These are phyloP conservation scores for Escallonia herrerae DNA, from an alignment of 129 eudicot species.

Conservation along the genomic window DNA sequence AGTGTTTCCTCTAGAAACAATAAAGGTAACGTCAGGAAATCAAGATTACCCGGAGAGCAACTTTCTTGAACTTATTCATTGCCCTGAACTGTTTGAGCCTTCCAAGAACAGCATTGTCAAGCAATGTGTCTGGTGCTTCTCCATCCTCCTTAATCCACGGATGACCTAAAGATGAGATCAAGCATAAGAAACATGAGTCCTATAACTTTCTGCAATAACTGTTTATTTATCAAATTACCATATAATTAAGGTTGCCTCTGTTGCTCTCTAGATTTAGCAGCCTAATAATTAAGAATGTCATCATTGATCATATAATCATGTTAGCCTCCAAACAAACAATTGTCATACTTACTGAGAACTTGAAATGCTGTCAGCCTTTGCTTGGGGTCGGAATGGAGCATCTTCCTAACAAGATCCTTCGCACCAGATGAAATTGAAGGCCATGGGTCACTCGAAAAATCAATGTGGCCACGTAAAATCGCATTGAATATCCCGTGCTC, in stretches of 20 bases:
- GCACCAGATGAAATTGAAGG: conserved; percentile 65
- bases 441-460: conserved; percentile 74
- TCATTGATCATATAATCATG: too few species aligned
- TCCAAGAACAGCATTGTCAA: conserved; percentile 77
- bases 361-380: conserved; percentile 72
- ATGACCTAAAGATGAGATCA: conserved; percentile 40
- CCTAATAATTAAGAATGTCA: too few species aligned
- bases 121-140: conserved; percentile 84
- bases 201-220: not conserved
- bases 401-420: conserved; percentile 72
- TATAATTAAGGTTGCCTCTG: too few species aligned
- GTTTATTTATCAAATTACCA: not conserved
- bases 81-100: conserved; percentile 86
- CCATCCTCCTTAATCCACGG: conserved; percentile 95
- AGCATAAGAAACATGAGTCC: not conserved
- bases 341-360: conserved; percentile 61
- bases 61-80: conserved; percentile 84
- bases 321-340: not conserved
- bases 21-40: not conserved
- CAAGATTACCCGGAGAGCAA: conserved; percentile 69
- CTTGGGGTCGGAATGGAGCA: conserved; percentile 71
- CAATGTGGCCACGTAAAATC: conserved; percentile 62
- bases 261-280: too few species aligned
- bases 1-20: too few species aligned
- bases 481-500: conserved; percentile 84